These are phyloP conservation scores for Cryphonectria parasitica DNA, from an alignment of 2,329 filamentous ascomycete genomes.

Conservation along the genomic window DNA sequence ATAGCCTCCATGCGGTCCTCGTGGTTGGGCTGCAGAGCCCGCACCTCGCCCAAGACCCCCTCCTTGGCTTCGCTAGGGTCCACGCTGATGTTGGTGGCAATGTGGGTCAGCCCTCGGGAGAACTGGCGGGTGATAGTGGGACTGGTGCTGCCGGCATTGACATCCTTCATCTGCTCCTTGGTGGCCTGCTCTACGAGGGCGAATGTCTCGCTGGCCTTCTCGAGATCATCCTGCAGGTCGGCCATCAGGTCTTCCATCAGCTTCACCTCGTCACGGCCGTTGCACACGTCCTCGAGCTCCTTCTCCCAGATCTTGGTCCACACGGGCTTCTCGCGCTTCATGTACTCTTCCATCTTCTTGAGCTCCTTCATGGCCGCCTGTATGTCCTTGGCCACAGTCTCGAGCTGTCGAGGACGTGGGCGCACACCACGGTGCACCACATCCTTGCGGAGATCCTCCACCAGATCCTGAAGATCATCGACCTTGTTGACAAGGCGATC, in stretches of 20 bases:
- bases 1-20: constrained; percentile 93
- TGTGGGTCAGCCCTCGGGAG: constrained; percentile 58
- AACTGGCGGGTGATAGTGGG: constrained; percentile 49
- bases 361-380: constrained; percentile 79
- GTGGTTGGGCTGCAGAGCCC: constrained; percentile 92
- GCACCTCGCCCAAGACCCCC: constrained; percentile 87
- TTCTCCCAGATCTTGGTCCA: constrained; percentile 99
- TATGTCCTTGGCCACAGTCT: constrained; percentile 87
- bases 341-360: constrained; percentile 91
- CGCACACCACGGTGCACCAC: constrained; percentile 92
- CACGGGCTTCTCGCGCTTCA: constrained; percentile 88
- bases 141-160: constrained; percentile 58
- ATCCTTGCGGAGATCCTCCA: constrained; percentile 96
- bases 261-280: constrained; percentile 90
- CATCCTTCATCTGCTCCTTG: constrained; percentile 92
- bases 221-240: constrained; percentile 90
- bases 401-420: constrained; percentile 86
- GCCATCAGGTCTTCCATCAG: constrained; percentile 95
- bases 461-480: constrained; percentile 94
- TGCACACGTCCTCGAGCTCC: constrained; percentile 92
- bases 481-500: constrained; percentile 90
- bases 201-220: constrained; percentile 93
- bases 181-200: constrained; percentile 95
- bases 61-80: constrained; percentile 88
- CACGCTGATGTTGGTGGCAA: constrained; percentile 49